A percentile compares a stretch with the other conserved stretches of the same genome.
These are phyloP conservation scores for Scedosporium aurantiacum DNA, from an alignment of 2,329 filamentous ascomycete genomes.

Conservation along the genomic window DNA sequence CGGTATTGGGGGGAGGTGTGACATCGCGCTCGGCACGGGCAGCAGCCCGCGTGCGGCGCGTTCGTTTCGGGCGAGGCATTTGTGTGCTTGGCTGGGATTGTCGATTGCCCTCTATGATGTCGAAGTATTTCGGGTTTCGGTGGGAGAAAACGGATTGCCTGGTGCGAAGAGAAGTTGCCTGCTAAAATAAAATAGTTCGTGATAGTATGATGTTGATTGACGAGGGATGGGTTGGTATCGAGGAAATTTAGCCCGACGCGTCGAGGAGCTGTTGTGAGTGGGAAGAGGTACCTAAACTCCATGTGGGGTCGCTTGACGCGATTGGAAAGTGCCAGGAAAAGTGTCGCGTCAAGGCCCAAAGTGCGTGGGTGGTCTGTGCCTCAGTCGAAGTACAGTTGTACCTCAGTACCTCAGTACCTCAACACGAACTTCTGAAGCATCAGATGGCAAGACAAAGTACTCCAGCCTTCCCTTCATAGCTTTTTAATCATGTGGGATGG, in stretches of 20 bases:
- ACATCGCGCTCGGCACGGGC: conserved; percentile 3
- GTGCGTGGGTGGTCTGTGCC: too few species aligned
- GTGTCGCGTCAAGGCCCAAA: too few species aligned
- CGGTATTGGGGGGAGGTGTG: not conserved
- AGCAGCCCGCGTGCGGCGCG: conserved; percentile 10
- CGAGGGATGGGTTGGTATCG: not conserved
- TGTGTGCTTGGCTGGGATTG: not conserved
- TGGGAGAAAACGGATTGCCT: too few species aligned
- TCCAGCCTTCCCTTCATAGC: not conserved
- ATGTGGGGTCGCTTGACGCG: not conserved
- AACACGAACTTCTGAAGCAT: not conserved
- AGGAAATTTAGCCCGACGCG: conserved; percentile 1
- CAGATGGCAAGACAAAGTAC: too few species aligned
- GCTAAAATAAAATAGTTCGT: too few species aligned
- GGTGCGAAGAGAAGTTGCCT: too few species aligned
- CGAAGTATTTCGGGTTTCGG: not conserved
- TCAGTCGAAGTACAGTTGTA: not conserved
- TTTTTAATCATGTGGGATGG: too few species aligned
- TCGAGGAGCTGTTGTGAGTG: not conserved
- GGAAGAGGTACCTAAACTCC: not conserved
- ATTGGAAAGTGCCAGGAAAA: not conserved
- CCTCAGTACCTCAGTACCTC: not conserved
- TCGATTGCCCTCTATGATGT: not conserved
- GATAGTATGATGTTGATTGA: too few species aligned
- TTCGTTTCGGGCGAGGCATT: conserved; percentile 11